These are phyloP conservation scores for Claviceps sp. DNA, from an alignment of 2,329 filamentous ascomycete species.

Conservation along the genomic window DNA sequence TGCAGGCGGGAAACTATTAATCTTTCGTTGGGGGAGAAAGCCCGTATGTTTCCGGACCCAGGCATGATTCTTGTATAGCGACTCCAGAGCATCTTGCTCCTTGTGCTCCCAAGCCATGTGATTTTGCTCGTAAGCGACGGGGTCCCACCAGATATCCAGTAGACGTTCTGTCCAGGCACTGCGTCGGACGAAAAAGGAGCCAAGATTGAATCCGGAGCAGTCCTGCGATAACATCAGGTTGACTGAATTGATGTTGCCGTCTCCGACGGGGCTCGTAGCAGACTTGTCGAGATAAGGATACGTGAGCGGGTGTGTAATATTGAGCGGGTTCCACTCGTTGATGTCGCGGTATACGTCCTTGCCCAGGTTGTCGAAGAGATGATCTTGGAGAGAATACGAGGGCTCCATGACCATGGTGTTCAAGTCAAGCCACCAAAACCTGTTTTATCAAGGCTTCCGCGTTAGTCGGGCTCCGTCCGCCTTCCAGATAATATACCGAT, in stretches of 20 bases:
- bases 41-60: conserved; percentile 84
- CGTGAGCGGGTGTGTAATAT: conserved; percentile 73
- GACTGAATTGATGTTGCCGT: conserved; percentile 65
- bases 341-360: conserved; percentile 82
- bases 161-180: conserved; percentile 82
- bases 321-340: conserved; percentile 88
- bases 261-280: conserved; percentile 59
- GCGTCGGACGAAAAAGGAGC: conserved; percentile 82
- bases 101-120: conserved; percentile 99
- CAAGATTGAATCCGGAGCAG: conserved; percentile 90
- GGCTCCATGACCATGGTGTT: conserved; percentile 99
- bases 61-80: conserved; percentile 80
- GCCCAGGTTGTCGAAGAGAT: conserved; percentile 73
- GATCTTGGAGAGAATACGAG: conserved; percentile 72
- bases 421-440: conserved; percentile 98
- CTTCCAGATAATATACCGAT: neutral
- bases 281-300: conserved; percentile 63
- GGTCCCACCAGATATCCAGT: conserved; percentile 97
- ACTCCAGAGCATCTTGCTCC: conserved; percentile 89
- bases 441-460: conserved; percentile 30
- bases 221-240: conserved; percentile 86
- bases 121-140: conserved; percentile 91
- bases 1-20: conserved; percentile 87
- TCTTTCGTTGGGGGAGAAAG: conserved; percentile 80
- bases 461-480: neutral